Evolutionary conservation across 1,284 basidiomycete species (phyloP), one percentile per base, ranked within the genome.

Genomic region (Singerocomus inundabilis): DNA sequence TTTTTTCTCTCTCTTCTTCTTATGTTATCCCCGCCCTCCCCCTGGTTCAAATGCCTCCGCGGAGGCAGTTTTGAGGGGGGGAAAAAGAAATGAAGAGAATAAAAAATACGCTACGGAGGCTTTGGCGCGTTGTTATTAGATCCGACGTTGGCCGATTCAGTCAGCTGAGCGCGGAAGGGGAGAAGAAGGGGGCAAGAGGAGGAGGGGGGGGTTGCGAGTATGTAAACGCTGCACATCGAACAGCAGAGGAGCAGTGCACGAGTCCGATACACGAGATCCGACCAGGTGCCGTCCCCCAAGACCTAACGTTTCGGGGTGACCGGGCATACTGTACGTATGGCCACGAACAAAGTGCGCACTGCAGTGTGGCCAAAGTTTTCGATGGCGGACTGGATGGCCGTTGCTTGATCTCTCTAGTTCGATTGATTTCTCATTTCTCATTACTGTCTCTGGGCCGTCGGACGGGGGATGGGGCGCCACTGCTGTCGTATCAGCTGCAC

Each of bases 61-160:
- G 50, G 53, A 49, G 29, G 37, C 32, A 35, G 30, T 16, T 48
- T 34, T n/a, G n/a, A n/a, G 28, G 30, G 39, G 26, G 18, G 44
- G 33, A 10, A 7, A 8, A 26, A 44, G 42, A 28, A 39, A 13
- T 21, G 40, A 35, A 9, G 26, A 33, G 32, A n/a, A n/a, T n/a
- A n/a, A n/a, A n/a, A n/a, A n/a, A n/a, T n/a, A n/a, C 16, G 16
- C 15, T 15, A 34, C 42, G 51, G 37, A 18, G 11, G 26, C 31
- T 45, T 47, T 49, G 46, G 5, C 18, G 33, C 24, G 4, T 51
- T 43, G 18, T 11, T 37, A 34, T 41, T 31, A 58, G 61, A 60
- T 60, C 58, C 56, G 56, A 56, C 38, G 16, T 35, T 24, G 29
- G 26, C 24, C 51, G 48, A 60, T 60, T 49, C 21, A 21, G 44